Conservation (phyloP, 257 asterid genomes). For the Nicotiana noctiflora region DNA sequence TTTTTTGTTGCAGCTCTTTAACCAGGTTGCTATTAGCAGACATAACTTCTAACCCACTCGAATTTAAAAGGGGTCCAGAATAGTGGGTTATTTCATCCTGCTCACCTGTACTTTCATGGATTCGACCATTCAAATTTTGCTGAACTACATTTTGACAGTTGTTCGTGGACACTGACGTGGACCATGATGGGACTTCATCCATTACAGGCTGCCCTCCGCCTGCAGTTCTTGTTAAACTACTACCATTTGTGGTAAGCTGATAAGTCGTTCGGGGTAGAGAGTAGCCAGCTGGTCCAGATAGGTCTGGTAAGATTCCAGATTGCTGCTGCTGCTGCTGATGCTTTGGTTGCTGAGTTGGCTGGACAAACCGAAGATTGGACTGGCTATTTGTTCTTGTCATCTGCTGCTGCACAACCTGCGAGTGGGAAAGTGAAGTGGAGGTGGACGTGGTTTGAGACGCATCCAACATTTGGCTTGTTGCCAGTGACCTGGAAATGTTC, state of each 20-base stretch:
- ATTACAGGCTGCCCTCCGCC: slow-evolving; percentile 70
- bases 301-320: slow-evolving; percentile 33
- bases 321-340: slow-evolving; percentile 29
- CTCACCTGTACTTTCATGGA: slow-evolving; percentile 13
- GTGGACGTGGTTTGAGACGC: slow-evolving; percentile 32
- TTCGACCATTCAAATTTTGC: slow-evolving; percentile 41
- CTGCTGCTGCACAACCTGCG: slow-evolving; percentile 5
- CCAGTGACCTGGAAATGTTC: slow-evolving; percentile 42
- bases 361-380: slow-evolving; percentile 34
- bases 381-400: slow-evolving; percentile 39
- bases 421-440: slow-evolving; percentile 32
- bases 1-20: slow-evolving; percentile 46
- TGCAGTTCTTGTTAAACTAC: slow-evolving; percentile 8
- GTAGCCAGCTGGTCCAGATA: slow-evolving; percentile 43
- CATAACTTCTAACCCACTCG: slow-evolving; percentile 40
- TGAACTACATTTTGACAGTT: slow-evolving; percentile 55
- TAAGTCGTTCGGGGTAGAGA: slow-evolving; percentile 29
- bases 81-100: slow-evolving; percentile 55
- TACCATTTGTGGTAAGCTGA: slow-evolving; percentile 41
- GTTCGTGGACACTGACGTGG: slow-evolving; percentile 86
- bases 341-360: slow-evolving; percentile 44
- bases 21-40: slow-evolving; percentile 37
- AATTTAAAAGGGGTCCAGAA: slow-evolving; percentile 37
- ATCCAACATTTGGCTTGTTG: slow-evolving; percentile 45
- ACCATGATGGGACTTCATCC: slow-evolving; percentile 84